These are phyloP conservation scores for Penicillium thymicola DNA, from an alignment of 2,329 filamentous ascomycete genomes.

Conservation along the genomic window DNA sequence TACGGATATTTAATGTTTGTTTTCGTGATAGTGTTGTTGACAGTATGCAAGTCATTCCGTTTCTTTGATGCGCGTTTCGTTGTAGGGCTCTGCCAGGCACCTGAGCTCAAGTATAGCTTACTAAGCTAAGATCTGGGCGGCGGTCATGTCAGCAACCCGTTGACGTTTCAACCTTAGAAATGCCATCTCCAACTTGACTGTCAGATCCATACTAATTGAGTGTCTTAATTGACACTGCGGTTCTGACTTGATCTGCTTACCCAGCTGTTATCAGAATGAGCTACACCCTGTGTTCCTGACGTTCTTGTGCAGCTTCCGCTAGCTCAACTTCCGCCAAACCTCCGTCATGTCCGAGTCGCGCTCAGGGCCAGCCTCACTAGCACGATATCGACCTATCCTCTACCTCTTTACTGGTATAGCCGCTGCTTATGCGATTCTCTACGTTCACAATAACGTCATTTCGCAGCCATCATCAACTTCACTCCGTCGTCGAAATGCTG, in stretches of 20 bases:
- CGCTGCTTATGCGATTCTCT: slow-evolving; percentile 42
- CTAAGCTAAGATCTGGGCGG: neutral
- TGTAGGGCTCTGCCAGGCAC: too few relatives aligned
- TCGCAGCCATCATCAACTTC: slow-evolving; percentile 25
- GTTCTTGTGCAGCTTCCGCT: slow-evolving; percentile 13
- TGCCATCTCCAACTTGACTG: neutral
- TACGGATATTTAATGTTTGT: too few relatives aligned
- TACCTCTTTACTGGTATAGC: slow-evolving; percentile 43
- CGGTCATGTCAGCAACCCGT: neutral
- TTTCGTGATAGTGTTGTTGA: too few relatives aligned
- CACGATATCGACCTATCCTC: slow-evolving; percentile 41
- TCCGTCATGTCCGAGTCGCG: slow-evolving; percentile 33
- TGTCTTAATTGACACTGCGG: neutral
- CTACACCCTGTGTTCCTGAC: slow-evolving; percentile 12
- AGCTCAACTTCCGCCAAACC: slow-evolving; percentile 19
- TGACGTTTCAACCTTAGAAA: neutral
- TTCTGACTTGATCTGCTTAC: neutral
- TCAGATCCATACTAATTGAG: neutral
- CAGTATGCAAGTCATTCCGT: too few relatives aligned
- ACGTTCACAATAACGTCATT: slow-evolving; percentile 36
- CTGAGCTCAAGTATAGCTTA: too few relatives aligned
- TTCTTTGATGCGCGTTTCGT: too few relatives aligned
- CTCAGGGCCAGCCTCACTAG: slow-evolving; percentile 31
- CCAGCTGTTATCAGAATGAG: slow-evolving; percentile 13
- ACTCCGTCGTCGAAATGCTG: slow-evolving; percentile 40